A percentile compares a stretch with the other conserved stretches of the same genome.
Conservation (phyloP, 768 basidiomycete genomes). For the Agaricus blazei region DNA sequence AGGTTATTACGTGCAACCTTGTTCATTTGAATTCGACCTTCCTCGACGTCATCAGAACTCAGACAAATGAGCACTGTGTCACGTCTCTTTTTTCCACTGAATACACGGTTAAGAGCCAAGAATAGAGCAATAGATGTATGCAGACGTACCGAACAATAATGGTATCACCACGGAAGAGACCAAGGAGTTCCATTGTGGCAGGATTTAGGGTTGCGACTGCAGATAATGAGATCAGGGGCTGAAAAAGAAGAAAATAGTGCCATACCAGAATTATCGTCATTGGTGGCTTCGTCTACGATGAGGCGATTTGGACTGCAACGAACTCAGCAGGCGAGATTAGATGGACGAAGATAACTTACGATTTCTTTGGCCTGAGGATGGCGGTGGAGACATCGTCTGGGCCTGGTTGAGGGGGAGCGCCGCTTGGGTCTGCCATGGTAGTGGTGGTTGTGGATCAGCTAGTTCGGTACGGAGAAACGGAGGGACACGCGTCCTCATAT, state of each 20-base stretch:
- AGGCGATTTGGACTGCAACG: slow-evolving; percentile 85
- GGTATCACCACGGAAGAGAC: slow-evolving; percentile 95
- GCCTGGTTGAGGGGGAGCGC: slow-evolving; percentile 62
- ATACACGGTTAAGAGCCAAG: slow-evolving; percentile 3
- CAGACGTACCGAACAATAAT: slow-evolving; percentile 80
- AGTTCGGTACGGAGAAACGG: slow-evolving; percentile 22
- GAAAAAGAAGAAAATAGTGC: neutral
- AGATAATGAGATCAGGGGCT: slow-evolving; percentile 9
- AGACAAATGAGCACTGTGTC: slow-evolving; percentile 98
- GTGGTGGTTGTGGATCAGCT: slow-evolving; percentile 18
- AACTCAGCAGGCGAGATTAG: slow-evolving; percentile 9
- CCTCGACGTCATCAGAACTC: slow-evolving; percentile 94
- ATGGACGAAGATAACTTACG: slow-evolving; percentile 50
- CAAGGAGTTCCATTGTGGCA: slow-evolving; percentile 90
- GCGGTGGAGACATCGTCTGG: slow-evolving; percentile 91
- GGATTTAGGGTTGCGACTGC: slow-evolving; percentile 93
- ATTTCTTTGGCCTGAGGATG: slow-evolving; percentile 96
- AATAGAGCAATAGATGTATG: neutral
- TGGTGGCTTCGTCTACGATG: slow-evolving; percentile 90
- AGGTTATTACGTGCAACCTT: slow-evolving; percentile 99
- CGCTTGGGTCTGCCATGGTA: slow-evolving; percentile 10
- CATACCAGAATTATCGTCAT: slow-evolving; percentile 95
- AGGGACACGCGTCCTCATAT: slow-evolving; percentile 37
- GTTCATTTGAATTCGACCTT: slow-evolving; percentile 97
- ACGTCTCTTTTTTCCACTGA: slow-evolving; percentile 93